phyloP scores from a whole-genome alignment of 495 filamentous ascomycete species.

The Xylaria cubensis region DNA sequence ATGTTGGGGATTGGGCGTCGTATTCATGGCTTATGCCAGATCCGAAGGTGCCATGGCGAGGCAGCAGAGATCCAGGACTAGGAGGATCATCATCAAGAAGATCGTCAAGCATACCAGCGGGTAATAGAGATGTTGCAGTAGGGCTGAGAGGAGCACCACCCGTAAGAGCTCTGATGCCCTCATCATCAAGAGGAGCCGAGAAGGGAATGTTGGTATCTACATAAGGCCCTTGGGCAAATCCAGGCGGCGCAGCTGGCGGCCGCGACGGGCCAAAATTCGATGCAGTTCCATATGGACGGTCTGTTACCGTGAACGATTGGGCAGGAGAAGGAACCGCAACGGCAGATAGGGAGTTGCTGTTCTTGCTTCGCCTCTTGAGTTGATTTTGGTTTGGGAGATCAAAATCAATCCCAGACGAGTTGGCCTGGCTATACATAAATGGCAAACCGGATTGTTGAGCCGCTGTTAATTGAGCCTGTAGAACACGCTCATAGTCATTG shows the following conservation, averaged over 20 bases:
- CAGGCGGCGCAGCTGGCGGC: slow-evolving; percentile 51
- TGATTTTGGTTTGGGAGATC: slow-evolving; percentile 54
- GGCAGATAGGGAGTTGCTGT: slow-evolving; percentile 62
- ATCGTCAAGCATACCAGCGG: slow-evolving; percentile 74
- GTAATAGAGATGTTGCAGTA: slow-evolving; percentile 76
- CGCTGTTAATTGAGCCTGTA: slow-evolving; percentile 39
- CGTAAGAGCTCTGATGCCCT: slow-evolving; percentile 52
- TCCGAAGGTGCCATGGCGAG: slow-evolving; percentile 36
- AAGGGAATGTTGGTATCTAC: slow-evolving; percentile 54
- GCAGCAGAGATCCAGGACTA: slow-evolving; percentile 51
- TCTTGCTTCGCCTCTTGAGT: slow-evolving; percentile 60
- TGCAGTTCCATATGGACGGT: slow-evolving; percentile 42
- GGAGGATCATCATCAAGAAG: slow-evolving; percentile 73
- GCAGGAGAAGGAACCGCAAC: slow-evolving; percentile 48
- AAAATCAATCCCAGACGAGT: slow-evolving; percentile 56
- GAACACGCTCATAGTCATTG: slow-evolving; percentile 49
- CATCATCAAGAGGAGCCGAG: slow-evolving; percentile 49
- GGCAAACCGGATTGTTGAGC: slow-evolving; percentile 41
- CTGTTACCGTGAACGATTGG: slow-evolving; percentile 47
- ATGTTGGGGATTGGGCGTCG: slow-evolving; percentile 72
- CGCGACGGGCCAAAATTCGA: slow-evolving; percentile 47
- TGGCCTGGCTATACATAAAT: slow-evolving; percentile 51
- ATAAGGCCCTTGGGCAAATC: slow-evolving; percentile 59
- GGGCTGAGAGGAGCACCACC: slow-evolving; percentile 79
- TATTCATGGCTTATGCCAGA: slow-evolving; percentile 52